Evolutionary conservation across 768 basidiomycete species (phyloP).

Genomic region (Mycena polygramma): DNA sequence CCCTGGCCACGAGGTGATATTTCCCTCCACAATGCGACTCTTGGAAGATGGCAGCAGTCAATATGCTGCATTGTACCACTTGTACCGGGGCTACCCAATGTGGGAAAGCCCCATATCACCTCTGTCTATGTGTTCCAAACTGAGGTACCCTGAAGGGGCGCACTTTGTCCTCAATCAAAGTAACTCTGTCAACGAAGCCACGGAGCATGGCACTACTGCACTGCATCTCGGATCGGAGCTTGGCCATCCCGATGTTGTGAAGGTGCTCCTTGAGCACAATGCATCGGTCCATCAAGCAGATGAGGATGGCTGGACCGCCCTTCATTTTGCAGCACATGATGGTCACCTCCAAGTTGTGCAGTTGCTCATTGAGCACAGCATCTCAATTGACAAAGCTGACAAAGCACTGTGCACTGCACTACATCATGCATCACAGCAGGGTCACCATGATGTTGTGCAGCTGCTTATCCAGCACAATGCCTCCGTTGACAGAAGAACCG

Average conservation of each 20-base stretch:
- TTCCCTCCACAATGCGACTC: neutral
- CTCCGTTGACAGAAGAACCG: neutral
- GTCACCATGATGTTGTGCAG: neutral
- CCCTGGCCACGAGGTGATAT: neutral
- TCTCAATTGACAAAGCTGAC: neutral
- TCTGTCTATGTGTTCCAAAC: neutral
- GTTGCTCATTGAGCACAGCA: too few relatives aligned
- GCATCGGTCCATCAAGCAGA: too few relatives aligned
- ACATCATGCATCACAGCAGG: neutral
- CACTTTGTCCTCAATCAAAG: neutral
- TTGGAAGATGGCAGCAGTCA: neutral
- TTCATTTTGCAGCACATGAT: neutral
- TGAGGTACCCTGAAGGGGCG: neutral
- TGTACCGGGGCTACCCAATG: too few relatives aligned
- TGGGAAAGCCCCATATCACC: too few relatives aligned
- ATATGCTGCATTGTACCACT: neutral
- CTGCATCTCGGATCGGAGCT: too few relatives aligned
- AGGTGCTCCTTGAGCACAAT: too few relatives aligned
- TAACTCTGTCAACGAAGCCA: neutral
- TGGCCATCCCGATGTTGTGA: too few relatives aligned
- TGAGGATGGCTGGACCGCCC: too few relatives aligned
- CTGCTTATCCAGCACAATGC: slow-evolving; percentile 5
- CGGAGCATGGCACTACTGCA: neutral
- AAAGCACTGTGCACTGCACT: neutral
- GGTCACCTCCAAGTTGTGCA: neutral